Evolutionary conservation across 495 filamentous ascomycete species (phyloP).

Genomic region (Daldinia concentrica): DNA sequence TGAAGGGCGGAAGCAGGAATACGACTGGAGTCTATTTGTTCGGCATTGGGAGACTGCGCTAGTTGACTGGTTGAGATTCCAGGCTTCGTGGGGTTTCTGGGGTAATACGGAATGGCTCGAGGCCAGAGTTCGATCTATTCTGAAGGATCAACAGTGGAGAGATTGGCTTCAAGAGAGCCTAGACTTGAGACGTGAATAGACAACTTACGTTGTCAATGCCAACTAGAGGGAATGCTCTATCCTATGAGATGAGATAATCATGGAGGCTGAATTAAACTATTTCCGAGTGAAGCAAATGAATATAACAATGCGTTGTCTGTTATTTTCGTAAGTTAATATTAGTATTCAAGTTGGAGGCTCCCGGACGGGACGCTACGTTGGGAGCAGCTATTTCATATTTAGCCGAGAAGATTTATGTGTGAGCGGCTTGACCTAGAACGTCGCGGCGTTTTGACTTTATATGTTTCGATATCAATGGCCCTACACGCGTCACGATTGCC

Average conservation of each 20-base stretch:
- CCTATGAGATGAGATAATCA: neutral
- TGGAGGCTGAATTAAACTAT: neutral
- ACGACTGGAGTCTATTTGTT: slow-evolving; percentile 52
- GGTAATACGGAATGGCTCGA: slow-evolving; percentile 57
- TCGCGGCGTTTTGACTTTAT: slow-evolving; percentile 9
- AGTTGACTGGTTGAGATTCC: slow-evolving; percentile 60
- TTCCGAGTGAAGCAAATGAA: neutral
- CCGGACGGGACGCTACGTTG: slow-evolving; percentile 3
- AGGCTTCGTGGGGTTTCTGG: slow-evolving; percentile 61
- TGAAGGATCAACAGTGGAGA: slow-evolving; percentile 38
- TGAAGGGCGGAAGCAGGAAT: slow-evolving; percentile 28
- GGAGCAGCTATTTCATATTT: slow-evolving; percentile 18
- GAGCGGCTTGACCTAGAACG: slow-evolving; percentile 8
- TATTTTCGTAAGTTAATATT: slow-evolving; percentile 5
- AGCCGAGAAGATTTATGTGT: slow-evolving; percentile 10
- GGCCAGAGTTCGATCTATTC: slow-evolving; percentile 45
- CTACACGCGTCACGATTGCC: neutral
- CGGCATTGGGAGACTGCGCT: slow-evolving; percentile 58
- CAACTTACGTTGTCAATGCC: neutral
- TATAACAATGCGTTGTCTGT: neutral
- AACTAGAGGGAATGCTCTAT: neutral
- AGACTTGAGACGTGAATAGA: neutral
- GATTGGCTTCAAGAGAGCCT: slow-evolving; percentile 32
- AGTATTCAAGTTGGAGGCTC: slow-evolving; percentile 1
- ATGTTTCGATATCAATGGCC: slow-evolving; percentile 14